Percentiles rank a stretch among this genome's conserved stretches.
These are phyloP conservation scores for Solanum hybrid DNA, from an alignment of 305 asterid genomes.

Conservation along the genomic window DNA sequence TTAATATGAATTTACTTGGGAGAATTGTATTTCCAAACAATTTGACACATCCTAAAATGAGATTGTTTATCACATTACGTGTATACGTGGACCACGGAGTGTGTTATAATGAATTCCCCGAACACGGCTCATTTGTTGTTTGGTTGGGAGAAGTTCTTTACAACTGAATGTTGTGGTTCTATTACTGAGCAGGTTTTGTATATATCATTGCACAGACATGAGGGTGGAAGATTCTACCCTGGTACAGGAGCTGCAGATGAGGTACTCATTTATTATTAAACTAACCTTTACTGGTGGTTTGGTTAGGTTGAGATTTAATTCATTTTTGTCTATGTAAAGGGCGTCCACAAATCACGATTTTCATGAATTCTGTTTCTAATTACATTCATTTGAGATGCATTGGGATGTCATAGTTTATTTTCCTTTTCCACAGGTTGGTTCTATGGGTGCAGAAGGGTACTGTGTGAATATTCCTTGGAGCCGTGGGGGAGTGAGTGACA, in stretches of 20 bases:
- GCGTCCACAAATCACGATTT: not conserved
- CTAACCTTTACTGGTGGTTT: not conserved
- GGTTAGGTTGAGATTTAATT: not conserved
- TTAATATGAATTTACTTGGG: not conserved
- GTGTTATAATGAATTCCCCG: not conserved
- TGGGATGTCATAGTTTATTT: slow-evolving; percentile 1
- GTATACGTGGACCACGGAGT: not conserved
- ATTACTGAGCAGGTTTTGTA: slow-evolving; percentile 61
- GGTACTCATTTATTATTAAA: slow-evolving; percentile 29
- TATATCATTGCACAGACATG: slow-evolving; percentile 84
- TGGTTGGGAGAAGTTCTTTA: not conserved
- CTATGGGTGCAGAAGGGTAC: slow-evolving; percentile 87
- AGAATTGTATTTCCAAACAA: not conserved
- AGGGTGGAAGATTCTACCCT: slow-evolving; percentile 91
- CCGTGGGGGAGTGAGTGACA: slow-evolving; percentile 92
- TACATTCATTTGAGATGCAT: not conserved
- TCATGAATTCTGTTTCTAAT: not conserved
- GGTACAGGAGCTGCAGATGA: slow-evolving; percentile 95
- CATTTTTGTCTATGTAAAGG: not conserved
- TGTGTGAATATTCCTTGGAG: slow-evolving; percentile 97
- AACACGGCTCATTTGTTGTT: not conserved
- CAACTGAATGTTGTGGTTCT: not conserved
- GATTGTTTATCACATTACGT: not conserved
- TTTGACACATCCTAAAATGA: not conserved
- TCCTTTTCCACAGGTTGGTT: slow-evolving; percentile 62